Conservation (phyloP, 768 basidiomycete genomes). For the Nevesoporus exiguus region DNA sequence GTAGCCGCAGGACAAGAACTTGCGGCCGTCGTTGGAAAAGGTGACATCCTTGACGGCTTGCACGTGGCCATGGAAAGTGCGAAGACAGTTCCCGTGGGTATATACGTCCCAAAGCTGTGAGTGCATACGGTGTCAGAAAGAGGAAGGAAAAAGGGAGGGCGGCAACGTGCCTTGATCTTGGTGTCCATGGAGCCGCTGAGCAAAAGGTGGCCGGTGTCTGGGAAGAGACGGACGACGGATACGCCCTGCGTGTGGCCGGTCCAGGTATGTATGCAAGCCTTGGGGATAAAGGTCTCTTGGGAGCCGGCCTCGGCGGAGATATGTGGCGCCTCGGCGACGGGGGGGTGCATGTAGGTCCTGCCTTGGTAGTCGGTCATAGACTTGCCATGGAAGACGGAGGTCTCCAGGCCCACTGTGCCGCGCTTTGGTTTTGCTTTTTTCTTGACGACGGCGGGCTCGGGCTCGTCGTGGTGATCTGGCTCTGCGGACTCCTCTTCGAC, state of each 20-base stretch:
- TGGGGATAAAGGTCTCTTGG: slow-evolving; percentile 92
- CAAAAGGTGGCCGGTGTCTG: slow-evolving; percentile 87
- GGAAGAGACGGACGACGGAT: slow-evolving; percentile 90
- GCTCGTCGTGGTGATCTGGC: slow-evolving; percentile 45
- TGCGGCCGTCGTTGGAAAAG: slow-evolving; percentile 89
- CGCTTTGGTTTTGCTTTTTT: slow-evolving; percentile 80
- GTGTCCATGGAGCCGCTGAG: slow-evolving; percentile 98
- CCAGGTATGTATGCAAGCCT: slow-evolving; percentile 95
- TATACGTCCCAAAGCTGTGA: slow-evolving; percentile 97
- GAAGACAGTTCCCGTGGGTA: slow-evolving; percentile 91
- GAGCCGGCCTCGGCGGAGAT: slow-evolving; percentile 75
- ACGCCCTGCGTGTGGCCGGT: slow-evolving; percentile 97
- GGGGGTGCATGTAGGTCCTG: slow-evolving; percentile 95
- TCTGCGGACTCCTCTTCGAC: slow-evolving; percentile 40
- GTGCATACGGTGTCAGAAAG: slow-evolving; percentile 1
- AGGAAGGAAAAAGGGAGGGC: not conserved
- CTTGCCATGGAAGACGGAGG: slow-evolving; percentile 96
- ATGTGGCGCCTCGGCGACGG: slow-evolving; percentile 82
- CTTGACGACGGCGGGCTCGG: slow-evolving; percentile 52
- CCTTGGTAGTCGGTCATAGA: slow-evolving; percentile 97
- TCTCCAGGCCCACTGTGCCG: slow-evolving; percentile 81
- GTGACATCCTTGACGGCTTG: slow-evolving; percentile 96
- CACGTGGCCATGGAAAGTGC: slow-evolving; percentile 95
- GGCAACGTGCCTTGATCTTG: slow-evolving; percentile 79
- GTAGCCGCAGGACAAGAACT: slow-evolving; percentile 90